phyloP scores from a whole-genome alignment of 768 basidiomycete genomes.

The Inosperma sp. region DNA sequence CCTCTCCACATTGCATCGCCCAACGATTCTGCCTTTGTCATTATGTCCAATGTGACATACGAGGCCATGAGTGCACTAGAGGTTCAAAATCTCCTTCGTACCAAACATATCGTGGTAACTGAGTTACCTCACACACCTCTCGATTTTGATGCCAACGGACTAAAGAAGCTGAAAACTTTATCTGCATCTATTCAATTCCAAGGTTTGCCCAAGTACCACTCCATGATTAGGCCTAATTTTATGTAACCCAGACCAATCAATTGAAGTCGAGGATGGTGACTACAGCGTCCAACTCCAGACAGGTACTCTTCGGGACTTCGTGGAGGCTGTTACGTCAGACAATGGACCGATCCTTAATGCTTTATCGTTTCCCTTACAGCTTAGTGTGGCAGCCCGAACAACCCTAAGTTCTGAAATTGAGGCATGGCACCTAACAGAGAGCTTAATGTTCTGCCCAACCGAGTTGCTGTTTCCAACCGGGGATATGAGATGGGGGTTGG shows the following conservation, averaged over 20 bases:
- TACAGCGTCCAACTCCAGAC: too few species aligned
- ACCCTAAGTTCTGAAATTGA: slow-evolving; percentile 1
- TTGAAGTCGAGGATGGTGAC: too few species aligned
- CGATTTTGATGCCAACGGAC: neutral
- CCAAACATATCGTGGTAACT: neutral
- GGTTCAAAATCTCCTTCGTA: neutral
- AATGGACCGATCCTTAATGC: neutral
- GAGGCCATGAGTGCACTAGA: neutral
- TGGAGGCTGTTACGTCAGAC: neutral
- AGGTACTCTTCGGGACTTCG: too few species aligned
- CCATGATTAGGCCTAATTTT: too few species aligned
- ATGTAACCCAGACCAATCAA: too few species aligned
- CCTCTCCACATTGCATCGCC: too few species aligned
- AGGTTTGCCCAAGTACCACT: too few species aligned
- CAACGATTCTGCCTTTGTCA: too few species aligned
- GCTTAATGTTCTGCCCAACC: neutral
- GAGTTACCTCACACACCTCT: neutral
- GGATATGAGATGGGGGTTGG: slow-evolving; percentile 18
- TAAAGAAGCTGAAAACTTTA: neutral
- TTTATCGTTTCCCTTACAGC: neutral
- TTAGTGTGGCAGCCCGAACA: too few species aligned
- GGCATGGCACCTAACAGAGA: slow-evolving; percentile 1
- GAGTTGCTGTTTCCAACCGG: neutral
- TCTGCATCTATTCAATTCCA: neutral
- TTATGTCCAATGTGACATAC: too few species aligned